A percentile compares a stretch with the other conserved stretches of the same genome.
Conservation (phyloP, 2,329 filamentous ascomycete species). For the Botryotinia narcissicola region DNA sequence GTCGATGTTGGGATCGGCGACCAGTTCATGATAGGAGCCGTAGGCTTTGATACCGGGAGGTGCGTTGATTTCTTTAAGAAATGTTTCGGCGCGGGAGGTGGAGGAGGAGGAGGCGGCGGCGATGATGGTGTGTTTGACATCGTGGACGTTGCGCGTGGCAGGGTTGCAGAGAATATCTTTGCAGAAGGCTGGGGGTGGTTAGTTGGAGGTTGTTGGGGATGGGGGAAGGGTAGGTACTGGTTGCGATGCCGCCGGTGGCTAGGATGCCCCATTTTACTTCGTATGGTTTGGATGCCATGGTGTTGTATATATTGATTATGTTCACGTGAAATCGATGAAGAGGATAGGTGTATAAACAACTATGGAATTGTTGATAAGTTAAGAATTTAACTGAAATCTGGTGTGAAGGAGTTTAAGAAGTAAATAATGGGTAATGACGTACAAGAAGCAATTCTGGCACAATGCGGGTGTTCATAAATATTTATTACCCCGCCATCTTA, state of each 20-base stretch:
- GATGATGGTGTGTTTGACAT: slow-evolving; percentile 60
- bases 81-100: slow-evolving; percentile 56
- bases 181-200: slow-evolving; percentile 48
- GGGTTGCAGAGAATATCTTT: slow-evolving; percentile 64
- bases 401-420: not conserved
- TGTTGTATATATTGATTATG: not conserved
- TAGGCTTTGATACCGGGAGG: slow-evolving; percentile 60
- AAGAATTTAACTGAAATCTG: not conserved
- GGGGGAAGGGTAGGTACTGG: slow-evolving; percentile 27
- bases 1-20: slow-evolving; percentile 62
- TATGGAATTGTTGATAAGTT: not conserved
- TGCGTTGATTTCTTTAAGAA: slow-evolving; percentile 56
- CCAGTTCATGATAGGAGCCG: slow-evolving; percentile 64
- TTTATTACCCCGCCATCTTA: slow-evolving; percentile 3
- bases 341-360: not conserved
- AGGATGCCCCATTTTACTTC: slow-evolving; percentile 39
- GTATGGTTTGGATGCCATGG: slow-evolving; percentile 34
- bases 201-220: slow-evolving; percentile 13
- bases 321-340: not conserved
- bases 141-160: slow-evolving; percentile 54
- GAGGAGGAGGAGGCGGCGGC: slow-evolving; percentile 66
- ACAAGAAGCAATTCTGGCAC: not conserved
- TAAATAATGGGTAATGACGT: not conserved
- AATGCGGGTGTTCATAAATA: slow-evolving; percentile 1
- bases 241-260: slow-evolving; percentile 41